Percentiles rank a stretch among this genome's conserved stretches.
These are phyloP conservation scores for Auricularia sp. DNA, from an alignment of 768 basidiomycete species.

Conservation along the genomic window DNA sequence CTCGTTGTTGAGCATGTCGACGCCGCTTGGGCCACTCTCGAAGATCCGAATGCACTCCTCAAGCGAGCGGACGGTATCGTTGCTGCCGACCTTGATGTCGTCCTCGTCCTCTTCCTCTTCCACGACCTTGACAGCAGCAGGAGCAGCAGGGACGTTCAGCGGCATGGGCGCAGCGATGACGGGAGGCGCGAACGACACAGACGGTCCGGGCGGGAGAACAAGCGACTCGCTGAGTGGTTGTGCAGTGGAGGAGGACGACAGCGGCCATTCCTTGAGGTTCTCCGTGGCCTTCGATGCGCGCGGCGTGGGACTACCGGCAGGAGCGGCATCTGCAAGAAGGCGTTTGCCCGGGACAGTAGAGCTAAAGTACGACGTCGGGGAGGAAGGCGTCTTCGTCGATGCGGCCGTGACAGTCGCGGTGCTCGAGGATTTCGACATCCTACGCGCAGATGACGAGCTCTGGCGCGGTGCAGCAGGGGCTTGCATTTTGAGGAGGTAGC, in stretches of 20 bases:
- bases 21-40: constrained; percentile 58
- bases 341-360: not conserved
- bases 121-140: not conserved
- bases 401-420: not conserved
- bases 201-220: not conserved
- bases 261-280: constrained; percentile 3
- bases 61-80: constrained; percentile 38
- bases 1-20: constrained; percentile 71
- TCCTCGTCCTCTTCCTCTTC: constrained; percentile 11
- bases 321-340: not conserved
- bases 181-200: not conserved
- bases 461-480: constrained; percentile 12
- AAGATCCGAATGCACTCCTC: constrained; percentile 75
- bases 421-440: not conserved
- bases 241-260: constrained; percentile 2
- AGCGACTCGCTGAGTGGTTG: not conserved
- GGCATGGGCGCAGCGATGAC: constrained; percentile 2
- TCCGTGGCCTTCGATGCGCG: constrained; percentile 7
- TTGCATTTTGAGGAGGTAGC: constrained; percentile 65
- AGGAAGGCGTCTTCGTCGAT: not conserved
- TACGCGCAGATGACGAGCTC: not conserved
- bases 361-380: not conserved
- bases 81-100: constrained; percentile 5
- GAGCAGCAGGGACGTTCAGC: not conserved
- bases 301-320: not conserved